Evolutionary conservation across 1,284 basidiomycete genomes (phyloP), one percentile per base, ranked within the genome.

Genomic region (Apiotrichum gamsii): DNA sequence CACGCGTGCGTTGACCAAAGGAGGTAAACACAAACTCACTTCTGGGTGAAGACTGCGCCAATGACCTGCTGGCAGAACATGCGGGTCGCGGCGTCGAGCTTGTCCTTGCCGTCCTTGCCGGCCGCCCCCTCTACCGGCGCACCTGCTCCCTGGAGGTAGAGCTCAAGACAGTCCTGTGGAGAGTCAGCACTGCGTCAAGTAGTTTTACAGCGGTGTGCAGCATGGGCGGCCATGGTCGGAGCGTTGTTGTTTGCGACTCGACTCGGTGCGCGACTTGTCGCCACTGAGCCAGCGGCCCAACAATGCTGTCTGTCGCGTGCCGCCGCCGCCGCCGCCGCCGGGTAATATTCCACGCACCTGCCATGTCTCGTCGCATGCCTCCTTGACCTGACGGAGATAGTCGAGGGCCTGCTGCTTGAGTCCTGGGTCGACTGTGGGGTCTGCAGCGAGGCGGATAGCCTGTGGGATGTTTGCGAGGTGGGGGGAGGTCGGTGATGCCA

Each of bases 61-160:
- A 74, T 70, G 20, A 74, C 68, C 50, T 73, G 71, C 46, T 72
- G 54, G 54, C 70, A 72, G 46, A 64, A 73, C 51, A 74, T 66
- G 39, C 73, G 57, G 37, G 72, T 49, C 35, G 71, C 67, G 8
- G 59, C 62, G 9, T 64, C 62, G 28, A 70, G 60, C 60, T 72
- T 71, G 38, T 67, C 58, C 52, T 73, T 73, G 28, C 73, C 72
- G 58, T 74, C 73, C 46, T 62, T 62, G 13, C 72, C 72, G 4
- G 54, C 37, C 1, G 52, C 49, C 1, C 53, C 39, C 3, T 54
- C 43, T 2, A 58, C 58, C 3, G 62, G 49, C 8, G 60, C 51
- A 24, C 73, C 73, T 3, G 71, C 71, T n/a, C 73, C 73, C 54
- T 73, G 69, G 5, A 74, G 59, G 49, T 72, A 74, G 21, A 74